Conservation (phyloP, 2,329 filamentous ascomycete species). For the Penicillium sp. region DNA sequence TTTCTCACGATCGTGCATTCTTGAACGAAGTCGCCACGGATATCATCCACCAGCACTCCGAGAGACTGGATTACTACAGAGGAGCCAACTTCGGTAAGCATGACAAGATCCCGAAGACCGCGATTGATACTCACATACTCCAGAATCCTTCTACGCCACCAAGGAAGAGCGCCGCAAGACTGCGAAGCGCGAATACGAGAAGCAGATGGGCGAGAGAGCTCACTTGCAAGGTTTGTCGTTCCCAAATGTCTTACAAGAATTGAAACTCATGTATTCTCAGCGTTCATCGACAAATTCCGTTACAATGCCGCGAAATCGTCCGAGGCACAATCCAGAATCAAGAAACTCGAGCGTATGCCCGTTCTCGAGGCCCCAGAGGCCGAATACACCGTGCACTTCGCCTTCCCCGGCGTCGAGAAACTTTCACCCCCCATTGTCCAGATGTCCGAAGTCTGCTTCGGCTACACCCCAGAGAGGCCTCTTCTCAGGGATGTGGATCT, state of each 20-base stretch:
- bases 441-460: conserved; percentile 90
- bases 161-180: conserved; percentile 97
- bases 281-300: conserved; percentile 99
- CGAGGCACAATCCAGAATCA: conserved; percentile 97
- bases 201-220: conserved; percentile 90
- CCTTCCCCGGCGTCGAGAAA: conserved; percentile 96
- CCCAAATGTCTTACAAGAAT: neutral
- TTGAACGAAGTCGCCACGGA: conserved; percentile 99
- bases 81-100: conserved; percentile 80
- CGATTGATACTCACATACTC: conserved; percentile 20
- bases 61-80: conserved; percentile 97
- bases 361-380: conserved; percentile 85
- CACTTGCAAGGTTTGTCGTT: conserved; percentile 70
- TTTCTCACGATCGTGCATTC: conserved; percentile 98
- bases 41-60: conserved; percentile 97
- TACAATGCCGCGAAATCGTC: conserved; percentile 99
- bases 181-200: conserved; percentile 96
- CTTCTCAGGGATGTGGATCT: conserved; percentile 86
- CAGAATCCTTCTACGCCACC: conserved; percentile 91
- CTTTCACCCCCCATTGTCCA: conserved; percentile 96
- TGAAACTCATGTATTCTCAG: conserved; percentile 32
- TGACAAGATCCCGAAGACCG: conserved; percentile 8
- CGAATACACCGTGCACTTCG: conserved; percentile 95
- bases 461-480: conserved; percentile 77
- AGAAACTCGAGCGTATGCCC: conserved; percentile 98